Evolutionary conservation across 179 eudicot species (phyloP), one percentile per base, ranked within the genome.

Genomic region (Nepenthes alata): DNA sequence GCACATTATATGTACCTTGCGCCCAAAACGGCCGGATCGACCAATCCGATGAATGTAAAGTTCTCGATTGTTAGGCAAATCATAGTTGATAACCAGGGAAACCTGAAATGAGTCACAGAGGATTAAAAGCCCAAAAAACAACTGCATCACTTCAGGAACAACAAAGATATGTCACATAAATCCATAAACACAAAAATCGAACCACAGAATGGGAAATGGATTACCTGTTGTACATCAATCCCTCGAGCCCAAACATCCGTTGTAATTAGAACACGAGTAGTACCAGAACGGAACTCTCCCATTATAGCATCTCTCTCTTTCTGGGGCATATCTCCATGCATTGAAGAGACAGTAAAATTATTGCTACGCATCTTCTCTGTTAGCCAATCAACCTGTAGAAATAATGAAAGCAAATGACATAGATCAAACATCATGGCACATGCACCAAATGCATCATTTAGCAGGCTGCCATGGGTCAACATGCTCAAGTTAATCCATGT

Each of bases 221-320:
- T 3, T 62, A 78, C 98, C 97, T 93, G 98, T 68, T 93, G 98
- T 56, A 93, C 98, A 78, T 93, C 98, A 70, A 93, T 75, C 47
- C 98, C 98, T 64, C 98, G 79, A 61, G 98, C 97, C 98, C 96
- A 89, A 57, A 93, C 97, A 74, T 93, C 98, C 2, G 98, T 93
- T 13, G 98, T 93, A 71, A 93, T 93, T 59, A 93, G 78, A 56
- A 93, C 98, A 61, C 98, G 86, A 57, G 98, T 93, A 14, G 75
- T 75, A 35, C 93, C 95, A 59, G 71, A 69, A 35, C 95, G 77
- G 53, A 93, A 93, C 68, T 89, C 97, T 35, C 57, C 66, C 98
- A 93, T 93, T n/a, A 93, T 87, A 56, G 95, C 97, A 80, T 93
- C 98, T 72, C 98, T 69, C 74, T 89, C 97, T 77, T 87, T 93